Percentiles rank a stretch among this genome's conserved stretches.
These are phyloP conservation scores for Ogataea hybrid DNA, from an alignment of 1,139 yeast genomes.

Conservation along the genomic window DNA sequence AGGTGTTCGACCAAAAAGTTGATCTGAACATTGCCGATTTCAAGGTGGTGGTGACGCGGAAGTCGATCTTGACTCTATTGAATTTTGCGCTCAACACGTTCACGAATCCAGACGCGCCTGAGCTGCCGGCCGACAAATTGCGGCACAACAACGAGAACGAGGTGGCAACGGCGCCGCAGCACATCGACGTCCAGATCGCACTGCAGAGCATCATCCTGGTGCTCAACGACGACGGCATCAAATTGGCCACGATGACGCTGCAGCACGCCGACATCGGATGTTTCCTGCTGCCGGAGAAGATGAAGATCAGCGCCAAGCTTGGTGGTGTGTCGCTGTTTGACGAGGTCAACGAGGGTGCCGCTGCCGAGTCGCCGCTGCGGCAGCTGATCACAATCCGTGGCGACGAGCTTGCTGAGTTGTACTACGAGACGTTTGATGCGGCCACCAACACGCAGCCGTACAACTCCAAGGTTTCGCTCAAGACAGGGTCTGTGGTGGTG, in stretches of 20 bases:
- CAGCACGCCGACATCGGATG: conserved; percentile 74
- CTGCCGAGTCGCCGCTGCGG: conserved; percentile 58
- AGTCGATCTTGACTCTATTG: conserved; percentile 71
- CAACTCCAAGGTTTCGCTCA: too few relatives aligned
- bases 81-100: conserved; percentile 86
- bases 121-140: conserved; percentile 63
- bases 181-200: conserved; percentile 64
- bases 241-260: conserved; percentile 74
- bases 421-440: too few relatives aligned
- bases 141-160: conserved; percentile 61
- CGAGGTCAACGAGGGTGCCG: conserved; percentile 65
- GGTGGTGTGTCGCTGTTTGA: conserved; percentile 83
- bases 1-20: too few relatives aligned
- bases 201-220: conserved; percentile 74
- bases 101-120: conserved; percentile 73
- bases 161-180: conserved; percentile 62
- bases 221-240: conserved; percentile 79
- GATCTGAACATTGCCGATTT: conserved; percentile 91
- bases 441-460: too few relatives aligned
- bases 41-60: conserved; percentile 72
- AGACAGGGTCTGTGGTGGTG: too few relatives aligned
- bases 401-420: too few relatives aligned
- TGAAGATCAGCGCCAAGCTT: conserved; percentile 71
- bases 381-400: conserved; percentile 73
- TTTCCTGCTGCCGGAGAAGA: conserved; percentile 68